Conservation (phyloP, 2,329 filamentous ascomycete species). For the Plectosphaerella plurivora region DNA sequence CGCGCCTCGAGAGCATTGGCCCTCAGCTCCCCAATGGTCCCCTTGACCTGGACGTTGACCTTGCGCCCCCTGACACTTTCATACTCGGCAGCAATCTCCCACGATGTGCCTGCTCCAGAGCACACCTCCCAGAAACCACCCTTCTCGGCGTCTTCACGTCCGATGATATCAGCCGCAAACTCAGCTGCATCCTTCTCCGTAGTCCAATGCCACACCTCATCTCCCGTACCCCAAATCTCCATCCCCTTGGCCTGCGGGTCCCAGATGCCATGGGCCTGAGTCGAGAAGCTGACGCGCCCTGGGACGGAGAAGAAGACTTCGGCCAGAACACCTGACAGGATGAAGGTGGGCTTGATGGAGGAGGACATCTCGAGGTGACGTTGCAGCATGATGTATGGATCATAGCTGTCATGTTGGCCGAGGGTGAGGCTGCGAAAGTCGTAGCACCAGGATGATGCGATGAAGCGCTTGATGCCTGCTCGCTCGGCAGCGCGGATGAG, state of each 20-base stretch:
- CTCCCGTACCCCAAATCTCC: background rate
- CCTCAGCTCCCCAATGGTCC: background rate
- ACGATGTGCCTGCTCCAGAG: background rate
- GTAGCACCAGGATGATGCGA: slow-evolving; percentile 21
- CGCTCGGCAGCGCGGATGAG: slow-evolving; percentile 28
- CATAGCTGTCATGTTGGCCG: slow-evolving; percentile 24
- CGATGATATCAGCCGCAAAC: slow-evolving; percentile 2
- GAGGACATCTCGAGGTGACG: slow-evolving; percentile 18
- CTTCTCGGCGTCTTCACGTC: background rate
- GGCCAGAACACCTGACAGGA: slow-evolving; percentile 21
- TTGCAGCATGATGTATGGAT: slow-evolving; percentile 22
- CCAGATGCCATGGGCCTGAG: background rate
- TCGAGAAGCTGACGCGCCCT: background rate
- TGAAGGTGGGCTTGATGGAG: slow-evolving; percentile 20
- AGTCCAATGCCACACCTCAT: slow-evolving; percentile 3
- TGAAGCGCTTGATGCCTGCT: slow-evolving; percentile 22
- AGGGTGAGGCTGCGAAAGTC: slow-evolving; percentile 22
- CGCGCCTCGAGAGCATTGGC: background rate
- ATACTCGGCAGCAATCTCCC: background rate
- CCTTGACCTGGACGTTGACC: background rate
- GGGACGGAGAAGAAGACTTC: slow-evolving; percentile 16
- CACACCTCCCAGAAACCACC: background rate
- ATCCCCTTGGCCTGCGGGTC: background rate
- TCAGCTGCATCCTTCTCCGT: slow-evolving; percentile 4
- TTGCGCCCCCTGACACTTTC: background rate